A percentile compares a stretch with the other conserved stretches of the same genome.
Evolutionary conservation across 139 green algal species (phyloP).

Genomic region (Closterium sp.): DNA sequence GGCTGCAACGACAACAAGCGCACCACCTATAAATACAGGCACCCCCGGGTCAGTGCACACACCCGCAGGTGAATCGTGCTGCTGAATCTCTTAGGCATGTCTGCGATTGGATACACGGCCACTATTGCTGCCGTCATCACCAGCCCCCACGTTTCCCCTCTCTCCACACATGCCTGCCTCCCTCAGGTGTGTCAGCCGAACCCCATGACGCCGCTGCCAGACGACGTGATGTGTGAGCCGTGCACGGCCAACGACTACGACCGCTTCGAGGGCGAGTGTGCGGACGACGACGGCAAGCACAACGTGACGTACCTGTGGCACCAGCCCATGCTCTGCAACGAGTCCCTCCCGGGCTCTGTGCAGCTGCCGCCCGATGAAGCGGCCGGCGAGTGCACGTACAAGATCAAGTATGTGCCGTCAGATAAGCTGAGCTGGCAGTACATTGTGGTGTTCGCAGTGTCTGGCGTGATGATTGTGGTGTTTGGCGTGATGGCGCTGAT

Average conservation of each 20-base stretch:
- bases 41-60: constrained; percentile 16
- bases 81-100: not conserved
- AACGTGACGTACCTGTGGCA: constrained; percentile 35
- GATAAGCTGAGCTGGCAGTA: not conserved
- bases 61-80: constrained; percentile 14
- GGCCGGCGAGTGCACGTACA: constrained; percentile 20
- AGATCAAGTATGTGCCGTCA: constrained; percentile 2
- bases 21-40: constrained; percentile 16
- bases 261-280: not conserved
- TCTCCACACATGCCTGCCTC: not conserved
- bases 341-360: constrained; percentile 7
- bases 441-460: not conserved
- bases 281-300: constrained; percentile 3
- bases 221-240: constrained; percentile 7
- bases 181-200: constrained; percentile 21
- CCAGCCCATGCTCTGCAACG: constrained; percentile 17
- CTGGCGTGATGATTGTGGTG: not conserved
- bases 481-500: constrained; percentile 9
- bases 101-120: too few species aligned
- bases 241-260: constrained; percentile 16
- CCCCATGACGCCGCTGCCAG: constrained; percentile 5
- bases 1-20: constrained; percentile 11
- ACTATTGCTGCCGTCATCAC: too few species aligned
- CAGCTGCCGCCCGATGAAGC: constrained; percentile 14
- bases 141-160: too few species aligned